Conservation (phyloP, 441 rosid species). For the Pelargonium cotyledonis region DNA sequence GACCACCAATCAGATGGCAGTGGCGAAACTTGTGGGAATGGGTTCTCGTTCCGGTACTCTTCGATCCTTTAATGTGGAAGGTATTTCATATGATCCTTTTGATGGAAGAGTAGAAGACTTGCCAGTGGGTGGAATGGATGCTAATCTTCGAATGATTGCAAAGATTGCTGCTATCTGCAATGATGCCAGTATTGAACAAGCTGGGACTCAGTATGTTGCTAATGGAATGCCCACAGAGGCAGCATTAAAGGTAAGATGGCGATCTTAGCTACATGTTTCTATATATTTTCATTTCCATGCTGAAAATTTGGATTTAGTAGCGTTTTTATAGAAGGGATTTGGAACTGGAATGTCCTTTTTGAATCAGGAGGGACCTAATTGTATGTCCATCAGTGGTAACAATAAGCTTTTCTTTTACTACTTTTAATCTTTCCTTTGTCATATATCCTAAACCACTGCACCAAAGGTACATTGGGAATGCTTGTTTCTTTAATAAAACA, state of each 20-base stretch:
- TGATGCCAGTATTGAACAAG: conserved; percentile 29
- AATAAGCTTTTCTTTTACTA: neutral
- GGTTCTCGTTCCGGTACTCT: conserved; percentile 18
- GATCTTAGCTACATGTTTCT: neutral
- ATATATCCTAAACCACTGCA: too few species aligned
- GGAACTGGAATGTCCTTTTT: neutral
- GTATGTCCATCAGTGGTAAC: neutral
- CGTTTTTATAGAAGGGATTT: neutral
- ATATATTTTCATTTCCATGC: neutral
- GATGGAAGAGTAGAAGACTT: conserved; percentile 39
- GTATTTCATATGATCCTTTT: conserved; percentile 35
- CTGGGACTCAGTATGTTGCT: conserved; percentile 33
- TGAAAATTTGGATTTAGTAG: too few species aligned
- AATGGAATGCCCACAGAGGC: conserved; percentile 50
- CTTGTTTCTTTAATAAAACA: neutral
- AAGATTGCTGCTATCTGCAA: conserved; percentile 41
- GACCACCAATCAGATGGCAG: conserved; percentile 49
- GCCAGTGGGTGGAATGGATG: conserved; percentile 30
- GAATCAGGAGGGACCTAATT: neutral
- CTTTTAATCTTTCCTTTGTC: too few species aligned
- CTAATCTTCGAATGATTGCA: conserved; percentile 41
- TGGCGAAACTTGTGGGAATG: conserved; percentile 33
- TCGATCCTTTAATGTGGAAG: conserved; percentile 38
- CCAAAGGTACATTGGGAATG: neutral
- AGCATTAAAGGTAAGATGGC: conserved; percentile 31